These are phyloP conservation scores for Jimgerdemannia flammicorona DNA, from an alignment of 192 early-diverging fungal genomes.

Conservation along the genomic window DNA sequence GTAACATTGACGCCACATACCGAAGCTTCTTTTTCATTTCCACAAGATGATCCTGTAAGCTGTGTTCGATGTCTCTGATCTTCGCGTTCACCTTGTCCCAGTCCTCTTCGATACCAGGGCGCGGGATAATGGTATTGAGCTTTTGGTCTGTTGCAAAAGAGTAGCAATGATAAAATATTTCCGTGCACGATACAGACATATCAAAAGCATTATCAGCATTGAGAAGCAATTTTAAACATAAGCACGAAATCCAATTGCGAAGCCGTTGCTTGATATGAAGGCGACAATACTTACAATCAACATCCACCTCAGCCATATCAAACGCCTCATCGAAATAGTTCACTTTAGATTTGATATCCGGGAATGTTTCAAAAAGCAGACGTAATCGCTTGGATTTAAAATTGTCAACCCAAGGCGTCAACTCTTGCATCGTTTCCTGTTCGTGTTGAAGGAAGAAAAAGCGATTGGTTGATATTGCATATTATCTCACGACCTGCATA, in stretches of 20 bases:
- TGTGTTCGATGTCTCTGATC: constrained; percentile 56
- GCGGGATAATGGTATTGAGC: constrained; percentile 50
- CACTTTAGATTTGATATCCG: constrained; percentile 56
- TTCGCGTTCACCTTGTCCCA: constrained; percentile 67
- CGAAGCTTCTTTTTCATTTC: constrained; percentile 61
- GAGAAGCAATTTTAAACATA: no score
- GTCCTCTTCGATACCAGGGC: constrained; percentile 68
- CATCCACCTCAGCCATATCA: constrained; percentile 18
- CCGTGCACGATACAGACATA: no score
- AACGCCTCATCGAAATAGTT: constrained; percentile 65
- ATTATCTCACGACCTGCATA: not conserved
- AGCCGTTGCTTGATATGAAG: no score
- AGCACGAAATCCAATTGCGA: no score
- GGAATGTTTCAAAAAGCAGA: constrained; percentile 42
- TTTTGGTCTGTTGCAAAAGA: constrained; percentile 27
- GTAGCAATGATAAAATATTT: not conserved
- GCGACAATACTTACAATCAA: constrained; percentile 25
- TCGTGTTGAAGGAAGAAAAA: not conserved
- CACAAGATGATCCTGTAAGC: constrained; percentile 64
- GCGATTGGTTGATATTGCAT: not conserved
- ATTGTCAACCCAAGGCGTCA: constrained; percentile 27
- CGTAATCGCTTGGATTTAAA: constrained; percentile 58
- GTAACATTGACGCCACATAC: constrained; percentile 21
- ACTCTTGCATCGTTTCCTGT: constrained; percentile 29
- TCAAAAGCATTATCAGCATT: no score